These are phyloP conservation scores for Pyrenula massariospora DNA, from an alignment of 495 filamentous ascomycete genomes.

Conservation along the genomic window DNA sequence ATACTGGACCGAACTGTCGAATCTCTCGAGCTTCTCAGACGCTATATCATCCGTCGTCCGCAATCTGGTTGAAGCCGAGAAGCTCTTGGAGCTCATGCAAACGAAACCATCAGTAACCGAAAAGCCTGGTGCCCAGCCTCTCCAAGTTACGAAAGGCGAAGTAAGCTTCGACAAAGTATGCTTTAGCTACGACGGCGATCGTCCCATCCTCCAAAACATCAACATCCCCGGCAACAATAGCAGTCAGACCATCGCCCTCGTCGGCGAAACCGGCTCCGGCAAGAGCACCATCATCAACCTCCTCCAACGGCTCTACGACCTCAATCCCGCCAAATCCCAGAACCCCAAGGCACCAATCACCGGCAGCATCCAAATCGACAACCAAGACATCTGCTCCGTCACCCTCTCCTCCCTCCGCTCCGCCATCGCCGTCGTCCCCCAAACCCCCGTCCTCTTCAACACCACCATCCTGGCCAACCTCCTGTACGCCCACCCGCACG, in stretches of 20 bases:
- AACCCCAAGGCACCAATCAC: conserved; percentile 17
- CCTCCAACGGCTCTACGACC: conserved; percentile 62
- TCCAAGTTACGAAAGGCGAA: conserved; percentile 45
- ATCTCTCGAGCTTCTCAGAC: conserved; percentile 50
- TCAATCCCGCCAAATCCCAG: conserved; percentile 7
- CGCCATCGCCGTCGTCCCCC: conserved; percentile 57
- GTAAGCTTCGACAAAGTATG: conserved; percentile 47
- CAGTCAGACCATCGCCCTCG: conserved; percentile 62
- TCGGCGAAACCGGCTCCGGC: conserved; percentile 65
- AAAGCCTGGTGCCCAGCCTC: conserved; percentile 36
- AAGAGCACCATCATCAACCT: conserved; percentile 70
- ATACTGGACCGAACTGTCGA: conserved; percentile 55
- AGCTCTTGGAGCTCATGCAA: conserved; percentile 58
- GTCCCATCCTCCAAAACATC: not conserved
- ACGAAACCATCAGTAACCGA: conserved; percentile 52
- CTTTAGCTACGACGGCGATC: not conserved
- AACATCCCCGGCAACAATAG: conserved; percentile 10
- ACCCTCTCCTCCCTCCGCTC: conserved; percentile 54
- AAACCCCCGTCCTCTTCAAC: conserved; percentile 59
- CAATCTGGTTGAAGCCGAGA: conserved; percentile 59
- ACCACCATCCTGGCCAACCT: conserved; percentile 65
- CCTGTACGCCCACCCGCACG: conserved; percentile 50
- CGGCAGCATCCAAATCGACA: conserved; percentile 61
- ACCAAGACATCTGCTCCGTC: conserved; percentile 58
- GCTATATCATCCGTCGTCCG: conserved; percentile 46